A percentile compares a stretch with the other conserved stretches of the same genome.
Conservation (phyloP, 2,329 filamentous ascomycete genomes). For the Aspergillus quadrilineatus region DNA sequence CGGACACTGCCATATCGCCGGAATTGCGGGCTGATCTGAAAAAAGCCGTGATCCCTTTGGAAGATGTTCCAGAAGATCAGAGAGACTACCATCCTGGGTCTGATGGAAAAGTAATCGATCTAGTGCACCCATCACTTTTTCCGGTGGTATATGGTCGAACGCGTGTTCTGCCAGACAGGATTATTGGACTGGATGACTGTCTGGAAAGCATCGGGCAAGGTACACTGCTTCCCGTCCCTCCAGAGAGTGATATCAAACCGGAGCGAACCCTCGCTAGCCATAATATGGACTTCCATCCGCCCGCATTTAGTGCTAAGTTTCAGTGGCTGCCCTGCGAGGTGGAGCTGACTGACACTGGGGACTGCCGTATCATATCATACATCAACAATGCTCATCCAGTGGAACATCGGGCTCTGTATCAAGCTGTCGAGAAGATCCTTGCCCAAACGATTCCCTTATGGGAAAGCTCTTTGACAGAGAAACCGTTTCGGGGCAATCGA, state of each 20-base stretch:
- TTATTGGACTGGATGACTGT: constrained; percentile 28
- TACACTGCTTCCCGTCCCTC: not conserved
- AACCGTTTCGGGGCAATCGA: not conserved
- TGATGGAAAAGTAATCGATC: constrained; percentile 57
- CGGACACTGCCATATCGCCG: constrained; percentile 35
- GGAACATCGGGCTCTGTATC: constrained; percentile 35
- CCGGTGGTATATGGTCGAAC: constrained; percentile 34
- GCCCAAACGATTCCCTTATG: constrained; percentile 48
- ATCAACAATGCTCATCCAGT: constrained; percentile 47
- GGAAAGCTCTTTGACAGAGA: constrained; percentile 34
- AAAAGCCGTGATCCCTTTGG: constrained; percentile 50
- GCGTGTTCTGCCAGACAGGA: constrained; percentile 22
- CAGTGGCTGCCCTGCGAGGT: constrained; percentile 52
- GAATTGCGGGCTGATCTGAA: constrained; percentile 46
- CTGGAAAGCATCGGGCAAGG: constrained; percentile 28
- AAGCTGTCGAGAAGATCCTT: constrained; percentile 38
- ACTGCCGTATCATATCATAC: constrained; percentile 38
- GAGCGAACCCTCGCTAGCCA: not conserved
- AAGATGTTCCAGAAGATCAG: constrained; percentile 45
- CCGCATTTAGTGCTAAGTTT: constrained; percentile 31
- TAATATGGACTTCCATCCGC: not conserved
- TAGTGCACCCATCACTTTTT: constrained; percentile 34
- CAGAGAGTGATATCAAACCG: not conserved
- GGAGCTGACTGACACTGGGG: constrained; percentile 21
- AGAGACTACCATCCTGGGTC: constrained; percentile 66